phyloP scores from a whole-genome alignment of 371 early-diverging fungal genomes.

The Chytridiales sp. region DNA sequence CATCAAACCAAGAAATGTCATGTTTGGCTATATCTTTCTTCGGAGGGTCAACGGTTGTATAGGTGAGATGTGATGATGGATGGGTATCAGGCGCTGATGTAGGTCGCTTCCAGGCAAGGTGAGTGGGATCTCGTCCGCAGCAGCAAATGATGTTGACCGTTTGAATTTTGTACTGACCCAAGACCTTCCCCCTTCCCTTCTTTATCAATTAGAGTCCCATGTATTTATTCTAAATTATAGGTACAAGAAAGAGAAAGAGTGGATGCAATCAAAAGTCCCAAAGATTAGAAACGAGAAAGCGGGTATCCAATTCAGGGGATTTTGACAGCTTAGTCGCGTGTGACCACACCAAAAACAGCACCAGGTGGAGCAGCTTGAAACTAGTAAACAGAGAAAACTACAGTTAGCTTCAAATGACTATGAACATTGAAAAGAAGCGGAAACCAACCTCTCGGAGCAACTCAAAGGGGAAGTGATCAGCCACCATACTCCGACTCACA shows the following conservation, averaged over 20 bases:
- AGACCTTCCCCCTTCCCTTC: too few relatives aligned
- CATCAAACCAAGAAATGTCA: too few relatives aligned
- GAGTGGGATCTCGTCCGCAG: too few relatives aligned
- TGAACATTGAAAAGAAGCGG: slow-evolving; percentile 1
- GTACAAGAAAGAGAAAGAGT: background rate
- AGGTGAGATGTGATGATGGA: too few relatives aligned
- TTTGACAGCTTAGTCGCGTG: slow-evolving; percentile 14
- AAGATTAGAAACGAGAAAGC: background rate
- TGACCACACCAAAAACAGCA: slow-evolving; percentile 26
- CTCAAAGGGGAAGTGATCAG: slow-evolving; percentile 36
- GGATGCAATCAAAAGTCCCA: background rate
- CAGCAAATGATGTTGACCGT: too few relatives aligned
- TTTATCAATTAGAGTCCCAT: too few relatives aligned
- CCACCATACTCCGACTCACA: slow-evolving; percentile 36
- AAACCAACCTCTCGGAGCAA: slow-evolving; percentile 30
- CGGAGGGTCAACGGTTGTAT: too few relatives aligned
- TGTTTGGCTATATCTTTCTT: too few relatives aligned
- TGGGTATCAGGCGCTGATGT: too few relatives aligned
- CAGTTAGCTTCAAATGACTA: background rate
- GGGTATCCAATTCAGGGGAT: background rate
- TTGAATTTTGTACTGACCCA: too few relatives aligned
- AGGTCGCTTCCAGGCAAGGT: too few relatives aligned
- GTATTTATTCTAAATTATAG: too few relatives aligned
- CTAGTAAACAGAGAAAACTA: slow-evolving; percentile 10
- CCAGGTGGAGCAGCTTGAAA: slow-evolving; percentile 30